A percentile compares a stretch with the other conserved stretches of the same genome.
These are phyloP conservation scores for Lenzites betulinus DNA, from an alignment of 768 basidiomycete genomes.

Conservation along the genomic window DNA sequence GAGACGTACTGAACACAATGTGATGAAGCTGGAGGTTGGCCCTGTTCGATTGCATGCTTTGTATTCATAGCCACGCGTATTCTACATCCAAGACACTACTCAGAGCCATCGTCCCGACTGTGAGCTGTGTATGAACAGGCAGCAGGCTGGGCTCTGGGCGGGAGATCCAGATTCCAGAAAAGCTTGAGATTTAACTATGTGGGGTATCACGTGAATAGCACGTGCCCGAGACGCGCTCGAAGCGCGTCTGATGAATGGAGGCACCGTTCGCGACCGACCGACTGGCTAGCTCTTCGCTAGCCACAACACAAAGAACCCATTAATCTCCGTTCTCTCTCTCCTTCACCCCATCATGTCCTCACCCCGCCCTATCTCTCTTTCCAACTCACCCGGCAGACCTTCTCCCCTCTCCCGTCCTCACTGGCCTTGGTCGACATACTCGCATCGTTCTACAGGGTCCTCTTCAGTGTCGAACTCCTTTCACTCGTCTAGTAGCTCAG, in stretches of 20 bases:
- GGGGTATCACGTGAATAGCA: background rate
- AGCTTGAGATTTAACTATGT: background rate
- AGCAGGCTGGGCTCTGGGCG: no score
- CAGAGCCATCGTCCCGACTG: no score
- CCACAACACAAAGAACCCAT: background rate
- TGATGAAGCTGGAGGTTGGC: background rate
- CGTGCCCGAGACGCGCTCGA: background rate
- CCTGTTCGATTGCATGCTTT: background rate
- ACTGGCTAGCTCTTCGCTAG: background rate
- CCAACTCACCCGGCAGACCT: conserved; percentile 40
- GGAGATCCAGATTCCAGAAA: no score
- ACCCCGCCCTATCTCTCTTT: conserved; percentile 13
- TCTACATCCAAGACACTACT: no score
- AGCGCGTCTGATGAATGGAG: no score
- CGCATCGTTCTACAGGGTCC: conserved; percentile 33
- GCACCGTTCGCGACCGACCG: no score
- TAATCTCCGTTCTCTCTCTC: background rate
- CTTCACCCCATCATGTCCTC: conserved; percentile 7
- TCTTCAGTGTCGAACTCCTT: conserved; percentile 31
- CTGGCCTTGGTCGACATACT: conserved; percentile 56
- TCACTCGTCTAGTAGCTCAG: conserved; percentile 28
- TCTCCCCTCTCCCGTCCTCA: conserved; percentile 55
- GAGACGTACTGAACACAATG: conserved; percentile 61
- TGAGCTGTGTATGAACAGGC: no score
- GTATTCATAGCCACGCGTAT: background rate